Conservation (phyloP, 805 yeast species). For the Tetrapisispora taiwanensis region DNA sequence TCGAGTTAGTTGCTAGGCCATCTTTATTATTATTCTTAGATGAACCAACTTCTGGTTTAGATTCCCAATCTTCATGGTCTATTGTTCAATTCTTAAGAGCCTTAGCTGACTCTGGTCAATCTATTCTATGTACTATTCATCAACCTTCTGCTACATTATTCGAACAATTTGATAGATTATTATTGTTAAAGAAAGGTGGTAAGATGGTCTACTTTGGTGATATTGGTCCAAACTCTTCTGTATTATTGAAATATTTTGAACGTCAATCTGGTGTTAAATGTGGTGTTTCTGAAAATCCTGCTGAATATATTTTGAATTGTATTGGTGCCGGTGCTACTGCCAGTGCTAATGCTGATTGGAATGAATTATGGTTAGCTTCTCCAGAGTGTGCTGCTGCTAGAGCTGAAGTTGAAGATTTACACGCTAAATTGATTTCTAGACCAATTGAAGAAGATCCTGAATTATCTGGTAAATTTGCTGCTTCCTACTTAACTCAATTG, state of each 20-base stretch:
- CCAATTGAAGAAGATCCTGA: conserved; percentile 29
- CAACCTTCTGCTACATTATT: conserved; percentile 67
- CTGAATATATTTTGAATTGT: conserved; percentile 62
- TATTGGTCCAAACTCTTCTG: conserved; percentile 52
- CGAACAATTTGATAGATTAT: conserved; percentile 56
- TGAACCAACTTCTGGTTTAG: conserved; percentile 69
- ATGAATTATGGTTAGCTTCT: conserved; percentile 48
- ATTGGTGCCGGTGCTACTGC: conserved; percentile 81
- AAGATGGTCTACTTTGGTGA: conserved; percentile 76
- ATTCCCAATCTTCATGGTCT: conserved; percentile 59
- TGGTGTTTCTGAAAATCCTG: conserved; percentile 53
- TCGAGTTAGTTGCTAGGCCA: conserved; percentile 62
- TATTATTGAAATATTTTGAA: conserved; percentile 58
- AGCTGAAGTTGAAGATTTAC: conserved; percentile 46
- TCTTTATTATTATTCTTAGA: conserved; percentile 52
- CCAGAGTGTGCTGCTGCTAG: conserved; percentile 43
- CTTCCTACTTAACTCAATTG: conserved; percentile 34
- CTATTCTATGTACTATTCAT: conserved; percentile 67
- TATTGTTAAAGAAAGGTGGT: conserved; percentile 67
- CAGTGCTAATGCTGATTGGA: conserved; percentile 47
- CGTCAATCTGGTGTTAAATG: conserved; percentile 63
- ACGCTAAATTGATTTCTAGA: conserved; percentile 31
- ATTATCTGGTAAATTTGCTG: conserved; percentile 38
- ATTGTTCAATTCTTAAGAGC: conserved; percentile 57
- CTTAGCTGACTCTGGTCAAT: conserved; percentile 62